Conservation (phyloP, 2,329 filamentous ascomycete genomes). For the Fusarium liriodendri region DNA sequence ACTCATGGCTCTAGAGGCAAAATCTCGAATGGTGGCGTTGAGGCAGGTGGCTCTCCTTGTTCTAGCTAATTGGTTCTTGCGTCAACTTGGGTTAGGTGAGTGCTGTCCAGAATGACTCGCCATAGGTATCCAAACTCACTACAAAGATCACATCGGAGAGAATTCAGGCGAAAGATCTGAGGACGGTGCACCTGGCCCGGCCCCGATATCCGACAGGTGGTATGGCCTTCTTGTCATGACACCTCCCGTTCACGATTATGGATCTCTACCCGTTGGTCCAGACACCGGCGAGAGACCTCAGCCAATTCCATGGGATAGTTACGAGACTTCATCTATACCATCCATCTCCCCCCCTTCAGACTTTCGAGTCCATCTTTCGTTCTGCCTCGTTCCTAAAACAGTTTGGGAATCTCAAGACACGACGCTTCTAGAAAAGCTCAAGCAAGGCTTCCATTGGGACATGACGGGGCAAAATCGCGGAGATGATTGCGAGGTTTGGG, state of each 20-base stretch:
- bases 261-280: not conserved
- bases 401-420: conserved; percentile 9
- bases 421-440: conserved; percentile 12
- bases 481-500: not conserved
- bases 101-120: accelerated
- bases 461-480: not conserved
- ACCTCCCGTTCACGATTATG: not conserved
- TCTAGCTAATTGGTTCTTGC: not conserved
- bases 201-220: conserved; percentile 2
- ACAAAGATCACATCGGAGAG: not conserved
- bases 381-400: conserved; percentile 16
- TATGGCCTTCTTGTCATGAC: conserved; percentile 9
- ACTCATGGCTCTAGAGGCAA: not conserved
- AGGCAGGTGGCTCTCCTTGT: not conserved
- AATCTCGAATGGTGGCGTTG: not conserved
- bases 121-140: not conserved
- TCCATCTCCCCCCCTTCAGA: not conserved
- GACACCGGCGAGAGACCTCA: not conserved
- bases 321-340: not conserved
- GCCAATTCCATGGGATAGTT: conserved; percentile 5
- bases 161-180: not conserved
- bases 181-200: not conserved
- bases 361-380: conserved; percentile 4
- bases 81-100: not conserved
- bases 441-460: conserved; percentile 9